A percentile compares a stretch with the other conserved stretches of the same genome.
Evolutionary conservation across 371 early-diverging fungal genomes (phyloP).

Genomic region (Sporodiniella umbellata): DNA sequence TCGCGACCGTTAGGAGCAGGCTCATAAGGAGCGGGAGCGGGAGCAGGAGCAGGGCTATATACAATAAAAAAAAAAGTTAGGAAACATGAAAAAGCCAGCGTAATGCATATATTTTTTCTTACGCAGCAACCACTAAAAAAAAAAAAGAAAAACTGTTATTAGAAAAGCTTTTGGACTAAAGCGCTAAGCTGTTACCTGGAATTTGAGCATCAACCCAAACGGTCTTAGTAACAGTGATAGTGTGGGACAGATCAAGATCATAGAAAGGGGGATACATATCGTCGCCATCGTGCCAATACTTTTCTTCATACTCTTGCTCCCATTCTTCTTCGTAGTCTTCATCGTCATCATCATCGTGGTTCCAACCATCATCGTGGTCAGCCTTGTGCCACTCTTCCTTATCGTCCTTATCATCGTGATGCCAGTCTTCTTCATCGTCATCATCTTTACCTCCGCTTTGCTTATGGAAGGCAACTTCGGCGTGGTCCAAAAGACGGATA

Average conservation of each 20-base stretch:
- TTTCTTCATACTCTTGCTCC: conserved; percentile 9
- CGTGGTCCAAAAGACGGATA: conserved; percentile 33
- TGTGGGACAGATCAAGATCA: conserved; percentile 22
- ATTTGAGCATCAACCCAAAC: conserved; percentile 17
- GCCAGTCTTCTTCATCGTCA: conserved; percentile 5
- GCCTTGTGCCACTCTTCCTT: conserved; percentile 7
- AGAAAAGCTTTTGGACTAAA: too few relatives aligned
- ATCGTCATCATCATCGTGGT: conserved; percentile 5
- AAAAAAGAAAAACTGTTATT: too few relatives aligned
- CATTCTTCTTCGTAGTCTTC: conserved; percentile 1
- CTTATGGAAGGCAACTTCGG: conserved; percentile 9
- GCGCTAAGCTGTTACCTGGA: conserved; percentile 1
- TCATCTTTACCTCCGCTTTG: conserved; percentile 16
- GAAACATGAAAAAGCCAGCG: background rate
- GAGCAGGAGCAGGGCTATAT: background rate
- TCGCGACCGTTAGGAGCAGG: background rate
- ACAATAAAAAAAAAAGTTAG: too few relatives aligned
- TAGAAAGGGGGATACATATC: background rate
- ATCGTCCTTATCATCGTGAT: conserved; percentile 5
- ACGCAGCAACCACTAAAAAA: conserved; percentile 4
- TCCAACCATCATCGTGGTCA: conserved; percentile 2
- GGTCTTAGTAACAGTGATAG: conserved; percentile 33
- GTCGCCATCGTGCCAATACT: background rate
- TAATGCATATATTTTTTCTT: background rate
- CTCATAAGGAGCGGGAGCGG: background rate